These are phyloP conservation scores for Paxillus ammoniavirescens DNA, from an alignment of 768 basidiomycete species.

Conservation along the genomic window DNA sequence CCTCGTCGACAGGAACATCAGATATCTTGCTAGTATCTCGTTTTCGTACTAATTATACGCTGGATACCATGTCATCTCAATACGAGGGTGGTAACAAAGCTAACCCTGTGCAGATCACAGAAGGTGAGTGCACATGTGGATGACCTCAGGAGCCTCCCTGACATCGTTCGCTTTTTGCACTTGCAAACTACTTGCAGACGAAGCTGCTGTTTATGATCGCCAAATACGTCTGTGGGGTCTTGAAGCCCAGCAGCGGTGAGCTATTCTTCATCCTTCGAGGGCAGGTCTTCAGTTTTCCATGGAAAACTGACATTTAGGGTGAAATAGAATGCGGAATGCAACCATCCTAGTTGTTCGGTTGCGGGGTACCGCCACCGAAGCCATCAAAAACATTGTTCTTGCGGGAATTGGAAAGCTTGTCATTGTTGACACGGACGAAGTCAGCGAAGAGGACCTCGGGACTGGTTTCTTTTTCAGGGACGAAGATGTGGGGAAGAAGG, in stretches of 20 bases:
- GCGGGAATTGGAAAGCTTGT: constrained; percentile 92
- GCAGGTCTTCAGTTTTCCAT: not conserved
- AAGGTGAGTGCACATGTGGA: constrained; percentile 47
- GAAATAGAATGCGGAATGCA: constrained; percentile 84
- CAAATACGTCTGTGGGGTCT: constrained; percentile 98
- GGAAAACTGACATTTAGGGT: constrained; percentile 7
- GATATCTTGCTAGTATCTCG: not conserved
- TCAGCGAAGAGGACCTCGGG: constrained; percentile 84
- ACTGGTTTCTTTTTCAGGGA: constrained; percentile 93
- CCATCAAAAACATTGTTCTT: constrained; percentile 96
- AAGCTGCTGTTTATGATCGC: constrained; percentile 90
- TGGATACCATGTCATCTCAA: constrained; percentile 18
- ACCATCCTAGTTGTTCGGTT: constrained; percentile 82
- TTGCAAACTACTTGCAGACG: constrained; percentile 35
- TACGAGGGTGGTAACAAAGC: constrained; percentile 31
- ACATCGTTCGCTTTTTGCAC: not conserved
- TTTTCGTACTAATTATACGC: not conserved
- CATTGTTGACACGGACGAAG: constrained; percentile 74
- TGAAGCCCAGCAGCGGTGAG: constrained; percentile 92
- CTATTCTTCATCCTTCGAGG: not conserved
- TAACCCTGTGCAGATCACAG: constrained; percentile 55
- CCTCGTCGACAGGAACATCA: not conserved
- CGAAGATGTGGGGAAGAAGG: constrained; percentile 88
- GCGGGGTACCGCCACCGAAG: constrained; percentile 85
- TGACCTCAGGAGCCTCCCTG: not conserved